Evolutionary conservation across 495 filamentous ascomycete genomes (phyloP).

Genomic region (Penicillium daleae): DNA sequence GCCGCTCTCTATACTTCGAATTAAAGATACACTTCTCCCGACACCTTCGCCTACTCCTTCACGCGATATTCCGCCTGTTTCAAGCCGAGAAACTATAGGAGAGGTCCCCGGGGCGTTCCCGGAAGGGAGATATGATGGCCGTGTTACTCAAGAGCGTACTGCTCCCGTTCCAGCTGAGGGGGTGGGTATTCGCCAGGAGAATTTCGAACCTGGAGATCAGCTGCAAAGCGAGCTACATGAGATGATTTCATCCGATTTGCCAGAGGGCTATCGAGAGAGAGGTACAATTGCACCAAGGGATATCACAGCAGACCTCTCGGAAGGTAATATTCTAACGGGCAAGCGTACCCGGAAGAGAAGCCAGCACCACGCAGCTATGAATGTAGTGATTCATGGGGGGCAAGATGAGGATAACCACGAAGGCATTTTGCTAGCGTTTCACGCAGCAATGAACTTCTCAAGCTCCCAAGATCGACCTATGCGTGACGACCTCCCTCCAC

Average conservation of each 20-base stretch:
- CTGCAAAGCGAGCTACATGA: neutral
- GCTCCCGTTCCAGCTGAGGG: neutral
- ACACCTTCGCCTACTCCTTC: neutral
- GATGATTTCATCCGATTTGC: too few species aligned
- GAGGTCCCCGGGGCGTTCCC: neutral
- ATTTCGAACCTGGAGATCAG: neutral
- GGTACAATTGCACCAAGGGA: neutral
- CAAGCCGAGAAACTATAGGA: too few species aligned
- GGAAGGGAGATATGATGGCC: too few species aligned
- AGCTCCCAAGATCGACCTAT: neutral
- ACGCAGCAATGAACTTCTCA: neutral
- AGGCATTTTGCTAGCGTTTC: neutral
- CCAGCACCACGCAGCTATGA: neutral
- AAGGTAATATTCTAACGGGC: neutral
- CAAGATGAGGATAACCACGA: neutral
- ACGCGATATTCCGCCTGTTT: neutral
- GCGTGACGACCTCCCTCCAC: conserved; percentile 1
- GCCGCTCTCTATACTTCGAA: too few species aligned
- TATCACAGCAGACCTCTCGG: neutral
- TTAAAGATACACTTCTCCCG: too few species aligned
- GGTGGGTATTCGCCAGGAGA: neutral
- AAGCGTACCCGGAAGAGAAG: neutral
- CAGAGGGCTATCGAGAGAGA: neutral
- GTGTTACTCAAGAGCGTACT: too few species aligned
- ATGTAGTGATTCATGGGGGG: neutral